A percentile compares a stretch with the other conserved stretches of the same genome.
These are phyloP conservation scores for Penstemon davidsonii DNA, from an alignment of 257 asterid genomes.

Conservation along the genomic window DNA sequence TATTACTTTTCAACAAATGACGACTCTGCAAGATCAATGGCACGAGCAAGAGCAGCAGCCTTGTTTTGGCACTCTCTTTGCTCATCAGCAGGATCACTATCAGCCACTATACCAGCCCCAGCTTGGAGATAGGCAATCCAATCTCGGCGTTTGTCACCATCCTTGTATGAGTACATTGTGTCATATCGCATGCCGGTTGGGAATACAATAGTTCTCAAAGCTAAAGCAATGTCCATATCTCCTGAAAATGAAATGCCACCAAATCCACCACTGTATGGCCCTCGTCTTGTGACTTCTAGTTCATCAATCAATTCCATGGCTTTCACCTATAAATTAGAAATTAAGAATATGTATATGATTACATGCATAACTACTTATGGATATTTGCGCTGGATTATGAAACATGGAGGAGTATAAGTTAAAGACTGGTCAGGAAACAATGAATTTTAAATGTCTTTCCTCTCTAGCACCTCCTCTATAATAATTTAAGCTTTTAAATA, in stretches of 20 bases:
- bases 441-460: too few species aligned
- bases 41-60: conserved; percentile 96
- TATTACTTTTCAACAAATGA: conserved; percentile 67
- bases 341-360: neutral
- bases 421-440: too few species aligned
- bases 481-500: too few species aligned
- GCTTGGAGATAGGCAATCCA: conserved; percentile 96
- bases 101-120: conserved; percentile 97
- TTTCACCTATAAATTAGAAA: conserved; percentile 59
- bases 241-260: conserved; percentile 94
- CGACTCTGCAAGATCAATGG: conserved; percentile 99
- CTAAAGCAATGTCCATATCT: conserved; percentile 92
- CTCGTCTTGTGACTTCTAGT: conserved; percentile 84
- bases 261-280: conserved; percentile 97
- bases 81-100: conserved; percentile 90
- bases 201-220: conserved; percentile 89
- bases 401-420: too few species aligned
- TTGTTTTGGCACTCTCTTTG: conserved; percentile 91
- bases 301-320: conserved; percentile 95
- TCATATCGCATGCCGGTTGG: conserved; percentile 69
- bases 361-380: too few species aligned
- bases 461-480: too few species aligned
- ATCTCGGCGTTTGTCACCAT: conserved; percentile 53
- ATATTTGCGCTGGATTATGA: too few species aligned
- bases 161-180: conserved; percentile 78